Percentiles rank a stretch among this genome's conserved stretches.
Conservation (phyloP, 768 basidiomycete species). For the Psilocybe azurescens region DNA sequence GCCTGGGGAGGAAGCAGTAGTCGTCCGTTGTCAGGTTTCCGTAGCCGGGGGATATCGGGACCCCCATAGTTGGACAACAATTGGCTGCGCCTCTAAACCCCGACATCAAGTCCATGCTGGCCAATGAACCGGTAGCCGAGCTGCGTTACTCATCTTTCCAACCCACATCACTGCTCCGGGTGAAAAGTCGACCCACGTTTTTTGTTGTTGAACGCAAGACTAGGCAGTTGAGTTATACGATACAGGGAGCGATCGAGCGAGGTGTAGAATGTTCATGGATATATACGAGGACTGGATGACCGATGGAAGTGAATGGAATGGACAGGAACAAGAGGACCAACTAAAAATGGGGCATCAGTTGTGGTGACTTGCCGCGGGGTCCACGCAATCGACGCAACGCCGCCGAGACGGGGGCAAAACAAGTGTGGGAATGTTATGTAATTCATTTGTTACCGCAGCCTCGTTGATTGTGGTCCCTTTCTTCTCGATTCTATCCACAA, state of each 20-base stretch:
- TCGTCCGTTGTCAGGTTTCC: background rate
- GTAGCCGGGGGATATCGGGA: background rate
- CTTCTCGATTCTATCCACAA: constrained; percentile 8
- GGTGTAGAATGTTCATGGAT: no score
- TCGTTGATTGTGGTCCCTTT: background rate
- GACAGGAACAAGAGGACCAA: background rate
- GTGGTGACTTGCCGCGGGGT: background rate
- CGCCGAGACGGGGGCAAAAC: constrained; percentile 4
- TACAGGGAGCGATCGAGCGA: no score
- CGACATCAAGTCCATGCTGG: background rate
- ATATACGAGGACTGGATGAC: background rate
- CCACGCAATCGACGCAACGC: constrained; percentile 10
- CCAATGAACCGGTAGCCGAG: background rate
- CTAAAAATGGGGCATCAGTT: background rate
- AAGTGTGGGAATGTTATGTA: constrained; percentile 2
- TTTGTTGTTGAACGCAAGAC: background rate
- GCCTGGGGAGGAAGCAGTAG: background rate
- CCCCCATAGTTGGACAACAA: background rate
- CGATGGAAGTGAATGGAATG: background rate
- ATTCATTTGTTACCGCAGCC: constrained; percentile 1
- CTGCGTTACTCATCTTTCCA: background rate
- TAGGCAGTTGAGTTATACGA: background rate
- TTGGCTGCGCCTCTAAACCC: constrained; percentile 3
- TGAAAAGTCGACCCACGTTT: background rate
- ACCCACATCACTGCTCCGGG: background rate